A percentile compares a stretch with the other conserved stretches of the same genome.
Conservation (phyloP, 106 monocot genomes). For the Dioscorea dumetorum region DNA sequence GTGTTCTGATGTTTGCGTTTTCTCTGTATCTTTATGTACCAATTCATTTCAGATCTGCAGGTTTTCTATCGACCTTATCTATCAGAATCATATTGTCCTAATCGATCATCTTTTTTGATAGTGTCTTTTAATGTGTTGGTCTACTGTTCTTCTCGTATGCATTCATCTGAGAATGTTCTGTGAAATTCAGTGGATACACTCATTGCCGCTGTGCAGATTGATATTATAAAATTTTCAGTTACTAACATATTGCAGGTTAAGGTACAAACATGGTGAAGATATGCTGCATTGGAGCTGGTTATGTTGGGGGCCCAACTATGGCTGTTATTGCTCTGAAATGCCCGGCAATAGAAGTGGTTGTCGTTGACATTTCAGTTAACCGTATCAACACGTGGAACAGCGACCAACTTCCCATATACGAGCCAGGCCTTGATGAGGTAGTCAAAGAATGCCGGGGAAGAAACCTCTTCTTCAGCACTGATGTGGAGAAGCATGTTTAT, state of each 20-base stretch:
- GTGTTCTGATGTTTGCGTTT: too few relatives aligned
- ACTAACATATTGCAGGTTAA: not conserved
- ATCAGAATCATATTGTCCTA: too few relatives aligned
- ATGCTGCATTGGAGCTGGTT: slow-evolving; percentile 46
- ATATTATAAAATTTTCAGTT: not conserved
- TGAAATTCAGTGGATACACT: too few relatives aligned
- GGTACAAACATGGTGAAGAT: slow-evolving; percentile 38
- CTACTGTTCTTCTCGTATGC: not conserved
- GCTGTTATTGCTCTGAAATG: slow-evolving; percentile 47
- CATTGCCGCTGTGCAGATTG: not conserved
- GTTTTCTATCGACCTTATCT: too few relatives aligned
- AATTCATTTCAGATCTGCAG: too few relatives aligned
- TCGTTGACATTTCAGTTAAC: slow-evolving; percentile 33
- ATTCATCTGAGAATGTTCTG: not conserved
- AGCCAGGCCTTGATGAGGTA: slow-evolving; percentile 42
- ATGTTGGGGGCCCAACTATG: slow-evolving; percentile 49
- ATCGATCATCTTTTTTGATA: too few relatives aligned
- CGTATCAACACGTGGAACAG: slow-evolving; percentile 46
- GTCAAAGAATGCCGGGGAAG: slow-evolving; percentile 37
- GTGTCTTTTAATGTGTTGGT: too few relatives aligned
- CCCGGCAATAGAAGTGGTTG: slow-evolving; percentile 37
- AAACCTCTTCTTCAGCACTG: slow-evolving; percentile 48
- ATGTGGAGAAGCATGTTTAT: slow-evolving; percentile 37
- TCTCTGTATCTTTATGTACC: too few relatives aligned
- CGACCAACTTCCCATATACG: slow-evolving; percentile 37